These are phyloP conservation scores for Metschnikowia borealis DNA, from an alignment of 805 yeast species.

Conservation along the genomic window DNA sequence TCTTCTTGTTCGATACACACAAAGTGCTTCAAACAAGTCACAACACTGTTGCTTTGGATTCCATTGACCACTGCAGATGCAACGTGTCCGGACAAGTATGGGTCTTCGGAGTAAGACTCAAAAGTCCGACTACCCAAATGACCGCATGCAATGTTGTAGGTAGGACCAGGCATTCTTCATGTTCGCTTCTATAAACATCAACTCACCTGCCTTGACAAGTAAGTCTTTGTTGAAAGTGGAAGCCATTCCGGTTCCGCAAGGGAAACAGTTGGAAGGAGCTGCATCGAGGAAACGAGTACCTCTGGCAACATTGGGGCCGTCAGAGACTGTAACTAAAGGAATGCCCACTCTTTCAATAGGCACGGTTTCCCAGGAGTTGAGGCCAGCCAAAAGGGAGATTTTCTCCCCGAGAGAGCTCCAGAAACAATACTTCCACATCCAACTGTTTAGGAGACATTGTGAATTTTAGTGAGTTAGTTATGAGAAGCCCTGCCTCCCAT, in stretches of 20 bases:
- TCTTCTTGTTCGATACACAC: conserved; percentile 51
- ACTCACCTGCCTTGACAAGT: conserved; percentile 43
- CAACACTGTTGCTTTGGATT: conserved; percentile 47
- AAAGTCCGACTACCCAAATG: conserved; percentile 63
- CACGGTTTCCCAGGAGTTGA: conserved; percentile 16
- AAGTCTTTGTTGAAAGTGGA: conserved; percentile 53
- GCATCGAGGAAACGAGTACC: conserved; percentile 53
- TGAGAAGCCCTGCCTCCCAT: neutral
- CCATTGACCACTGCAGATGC: conserved; percentile 52
- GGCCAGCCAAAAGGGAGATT: conserved; percentile 36
- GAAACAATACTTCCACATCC: conserved; percentile 28
- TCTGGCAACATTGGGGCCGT: conserved; percentile 64
- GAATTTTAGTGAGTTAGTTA: neutral
- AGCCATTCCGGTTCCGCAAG: conserved; percentile 59
- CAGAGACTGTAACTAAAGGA: conserved; percentile 25
- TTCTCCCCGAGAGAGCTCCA: conserved; percentile 33
- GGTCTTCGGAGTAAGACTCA: conserved; percentile 62
- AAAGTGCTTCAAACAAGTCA: conserved; percentile 59
- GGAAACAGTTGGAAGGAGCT: conserved; percentile 54
- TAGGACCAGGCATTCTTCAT: conserved; percentile 49
- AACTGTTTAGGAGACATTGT: conserved; percentile 13
- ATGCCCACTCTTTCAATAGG: conserved; percentile 16
- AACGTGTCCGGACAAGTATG: conserved; percentile 42
- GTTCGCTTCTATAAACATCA: conserved; percentile 53
- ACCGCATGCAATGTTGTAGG: conserved; percentile 51